phyloP scores from a whole-genome alignment of 257 asterid species.

The Scutellaria minor region DNA sequence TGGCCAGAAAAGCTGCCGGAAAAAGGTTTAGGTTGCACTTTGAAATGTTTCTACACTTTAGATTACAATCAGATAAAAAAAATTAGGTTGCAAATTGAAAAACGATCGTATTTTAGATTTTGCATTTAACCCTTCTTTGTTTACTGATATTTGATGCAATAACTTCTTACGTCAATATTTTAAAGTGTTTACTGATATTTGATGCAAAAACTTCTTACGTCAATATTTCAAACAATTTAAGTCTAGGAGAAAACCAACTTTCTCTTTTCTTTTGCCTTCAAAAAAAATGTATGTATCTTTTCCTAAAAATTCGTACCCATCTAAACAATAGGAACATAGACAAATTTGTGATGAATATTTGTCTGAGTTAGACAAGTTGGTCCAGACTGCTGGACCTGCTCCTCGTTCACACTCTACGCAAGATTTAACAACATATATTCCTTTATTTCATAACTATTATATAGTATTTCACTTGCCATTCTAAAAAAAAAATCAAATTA shows the following conservation, averaged over 20 bases:
- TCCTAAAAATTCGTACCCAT: not conserved
- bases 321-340: not conserved
- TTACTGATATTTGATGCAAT: not conserved
- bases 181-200: not conserved
- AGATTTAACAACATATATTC: not conserved
- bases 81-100: no score
- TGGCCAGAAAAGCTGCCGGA: no score
- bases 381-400: conserved; percentile 20
- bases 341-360: conserved; percentile 18
- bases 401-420: not conserved
- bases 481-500: no score
- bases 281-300: not conserved
- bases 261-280: not conserved
- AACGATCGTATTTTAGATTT: no score
- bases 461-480: not conserved
- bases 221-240: no score
- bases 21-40: no score
- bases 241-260: not conserved
- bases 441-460: conserved; percentile 8
- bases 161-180: no score
- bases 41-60: no score
- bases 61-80: no score
- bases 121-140: no score
- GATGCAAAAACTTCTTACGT: not conserved
- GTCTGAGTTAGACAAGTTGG: conserved; percentile 23